Conservation (phyloP, 1,284 basidiomycete species). For the Coriolopsis trogii region DNA sequence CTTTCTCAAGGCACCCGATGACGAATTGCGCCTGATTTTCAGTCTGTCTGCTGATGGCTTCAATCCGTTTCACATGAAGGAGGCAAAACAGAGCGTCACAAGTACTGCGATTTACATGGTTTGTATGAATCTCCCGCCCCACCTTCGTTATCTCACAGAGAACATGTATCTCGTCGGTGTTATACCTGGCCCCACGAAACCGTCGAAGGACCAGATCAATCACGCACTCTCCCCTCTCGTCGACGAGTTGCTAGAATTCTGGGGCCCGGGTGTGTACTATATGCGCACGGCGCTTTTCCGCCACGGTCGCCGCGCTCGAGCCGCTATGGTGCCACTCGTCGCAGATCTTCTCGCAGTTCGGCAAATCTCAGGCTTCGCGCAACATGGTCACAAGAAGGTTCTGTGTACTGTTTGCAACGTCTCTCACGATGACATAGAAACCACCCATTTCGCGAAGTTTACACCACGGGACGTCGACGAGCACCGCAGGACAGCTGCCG, state of each 20-base stretch:
- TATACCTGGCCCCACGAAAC: conserved; percentile 40
- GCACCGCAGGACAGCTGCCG: background rate
- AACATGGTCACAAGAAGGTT: conserved; percentile 26
- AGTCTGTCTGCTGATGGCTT: conserved; percentile 26
- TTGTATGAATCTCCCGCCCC: conserved; percentile 32
- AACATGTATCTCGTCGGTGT: conserved; percentile 34
- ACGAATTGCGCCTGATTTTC: conserved; percentile 6
- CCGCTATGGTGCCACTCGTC: conserved; percentile 31
- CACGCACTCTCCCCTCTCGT: conserved; percentile 37
- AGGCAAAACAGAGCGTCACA: conserved; percentile 17
- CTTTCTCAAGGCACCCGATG: conserved; percentile 10
- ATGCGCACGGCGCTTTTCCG: conserved; percentile 30
- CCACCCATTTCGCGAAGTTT: background rate
- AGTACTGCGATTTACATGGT: conserved; percentile 29
- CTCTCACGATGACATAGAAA: background rate
- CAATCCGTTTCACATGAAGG: conserved; percentile 21
- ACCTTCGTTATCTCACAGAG: conserved; percentile 26
- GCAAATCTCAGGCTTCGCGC: conserved; percentile 37
- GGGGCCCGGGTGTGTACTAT: conserved; percentile 32
- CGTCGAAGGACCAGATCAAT: conserved; percentile 37
- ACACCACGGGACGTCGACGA: background rate
- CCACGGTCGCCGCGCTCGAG: conserved; percentile 27
- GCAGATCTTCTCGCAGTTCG: conserved; percentile 38
- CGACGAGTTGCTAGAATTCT: conserved; percentile 34
- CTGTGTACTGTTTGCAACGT: conserved; percentile 15